These are phyloP conservation scores for Yarrowia deformans DNA, from an alignment of 805 yeast genomes.

Conservation along the genomic window DNA sequence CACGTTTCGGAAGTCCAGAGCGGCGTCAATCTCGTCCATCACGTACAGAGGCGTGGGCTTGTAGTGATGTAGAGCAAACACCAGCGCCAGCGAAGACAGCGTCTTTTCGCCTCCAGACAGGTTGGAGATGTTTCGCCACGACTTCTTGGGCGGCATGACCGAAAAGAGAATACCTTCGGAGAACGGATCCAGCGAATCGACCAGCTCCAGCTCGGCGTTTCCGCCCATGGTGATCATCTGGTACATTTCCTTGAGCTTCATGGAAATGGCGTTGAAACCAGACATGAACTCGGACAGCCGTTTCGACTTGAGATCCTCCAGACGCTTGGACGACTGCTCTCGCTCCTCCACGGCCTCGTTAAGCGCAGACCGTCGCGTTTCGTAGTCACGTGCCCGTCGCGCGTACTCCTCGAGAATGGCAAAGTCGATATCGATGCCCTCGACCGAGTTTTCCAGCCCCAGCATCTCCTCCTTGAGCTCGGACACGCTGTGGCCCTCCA, in stretches of 20 bases:
- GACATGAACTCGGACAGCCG: constrained; percentile 90
- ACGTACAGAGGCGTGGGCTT: constrained; percentile 97
- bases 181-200: constrained; percentile 96
- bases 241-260: constrained; percentile 93
- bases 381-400: constrained; percentile 67
- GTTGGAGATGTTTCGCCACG: constrained; percentile 95
- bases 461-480: constrained; percentile 60
- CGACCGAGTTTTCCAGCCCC: constrained; percentile 62
- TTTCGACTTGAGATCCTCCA: constrained; percentile 74
- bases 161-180: constrained; percentile 95
- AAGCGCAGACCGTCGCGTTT: constrained; percentile 67
- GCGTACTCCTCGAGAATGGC: constrained; percentile 82
- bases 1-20: constrained; percentile 94
- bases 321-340: constrained; percentile 65
- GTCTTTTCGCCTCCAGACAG: constrained; percentile 98
- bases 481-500: constrained; percentile 58
- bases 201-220: constrained; percentile 94
- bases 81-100: constrained; percentile 89
- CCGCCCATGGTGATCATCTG: constrained; percentile 99
- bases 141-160: constrained; percentile 98
- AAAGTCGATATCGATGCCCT: constrained; percentile 67
- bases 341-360: constrained; percentile 71
- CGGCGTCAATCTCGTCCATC: constrained; percentile 99
- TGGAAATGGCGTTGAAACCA: constrained; percentile 86
- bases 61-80: constrained; percentile 93